Base-by-base conservation (phyloP, 2,329 filamentous ascomycete genomes). In the Pseudogymnoascus sp. region DNA sequence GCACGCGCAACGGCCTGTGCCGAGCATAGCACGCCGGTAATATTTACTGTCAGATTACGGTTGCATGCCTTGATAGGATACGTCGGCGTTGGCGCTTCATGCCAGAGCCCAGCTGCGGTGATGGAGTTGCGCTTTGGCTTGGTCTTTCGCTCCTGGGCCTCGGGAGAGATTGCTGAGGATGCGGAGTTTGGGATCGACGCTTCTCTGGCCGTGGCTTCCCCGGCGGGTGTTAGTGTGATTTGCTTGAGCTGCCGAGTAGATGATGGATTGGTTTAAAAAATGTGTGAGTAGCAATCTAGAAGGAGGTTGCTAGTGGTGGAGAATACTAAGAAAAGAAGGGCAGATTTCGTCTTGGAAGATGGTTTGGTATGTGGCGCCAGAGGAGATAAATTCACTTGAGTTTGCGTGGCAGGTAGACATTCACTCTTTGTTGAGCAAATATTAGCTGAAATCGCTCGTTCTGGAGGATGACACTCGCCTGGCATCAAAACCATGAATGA, bases 1-100 rank as follows among this genome's bases (percentile, higher is more conserved):
- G 94, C 87, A 60, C 85, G 81, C 33, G 91, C 92, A n/a, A 90
- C 89, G 18, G 90, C 90, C 76, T 92, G 89, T 23, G 90, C 90
- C 64, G 90, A 95, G 81, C 92, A 83, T 74, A 90, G 89, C 26
- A 81, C 84, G 10, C 91, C 92, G n/a, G 85, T 94, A 66, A 95
- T 79, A 74, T 96, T 95, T 69, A 92, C 86, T 67, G 88, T 82
- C 73, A 95, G 80, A 77, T 95, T 89, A 72, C 84, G 82, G 71
- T 91, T 84, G 70, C 84, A 83, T 70, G 90, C 88, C 69, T 86
- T 79, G 19, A 88, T 83, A 21, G 82, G 81, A 70, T 95, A 95
- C 56, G 95, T 90, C 59, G 96, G 77, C 1, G 92, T 90, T 0
- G 89, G 75, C 0, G 84, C 90, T 74, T 95, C 90, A 73, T 95